Base-by-base conservation (phyloP, 768 basidiomycete genomes). In the Amanita jacksonii region DNA sequence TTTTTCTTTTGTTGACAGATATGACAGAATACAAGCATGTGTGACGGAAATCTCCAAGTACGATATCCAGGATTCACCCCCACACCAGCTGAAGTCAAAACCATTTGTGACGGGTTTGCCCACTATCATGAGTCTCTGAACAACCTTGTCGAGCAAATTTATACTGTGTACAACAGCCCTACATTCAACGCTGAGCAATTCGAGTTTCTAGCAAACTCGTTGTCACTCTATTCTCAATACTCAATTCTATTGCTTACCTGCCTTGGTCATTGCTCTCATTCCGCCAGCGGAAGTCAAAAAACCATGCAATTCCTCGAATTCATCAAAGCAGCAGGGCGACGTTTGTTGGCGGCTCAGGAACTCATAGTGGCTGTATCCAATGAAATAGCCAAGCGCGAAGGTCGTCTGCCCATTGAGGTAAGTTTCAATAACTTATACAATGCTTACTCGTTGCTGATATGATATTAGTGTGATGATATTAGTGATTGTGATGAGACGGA, bases 291-390 rank as follows among this genome's bases (percentile, higher is more conserved):
- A 10, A 27, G 10, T 39, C 38, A 15, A 25, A 39, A 39, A 25
- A 2, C 38, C 23, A 39, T 39, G 38, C 23, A 42, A 16, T 42
- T 42, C 28, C 41, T 42, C 13, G 41, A 42, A 31, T 42, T 32
- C 18, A 19, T 42, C 30, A 42, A 42, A 42, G 41, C 41, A 32
- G 25, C 28, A 32, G 41, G 41, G 1, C 28, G 41, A 10, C 28
- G 28, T 42, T 24, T 42, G 8, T 32, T 42, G 20, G 22, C 18
- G 19, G 41, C 30, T 20, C 30, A 42, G 41, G 33, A 42, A 8
- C 13, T 8, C 19, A 32, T 42, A 32, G 30, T 12, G 28, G 18
- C 4, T 5, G 41, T 42, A 16, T 32, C 41, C 15, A 23, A 42
- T 32, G 28, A 42, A 32, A 19, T 42, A 32, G 33, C 33, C 10